A percentile compares a stretch with the other conserved stretches of the same genome.
phyloP scores from a whole-genome alignment of 2,329 filamentous ascomycete species.

The Myrmaecium sp. region DNA sequence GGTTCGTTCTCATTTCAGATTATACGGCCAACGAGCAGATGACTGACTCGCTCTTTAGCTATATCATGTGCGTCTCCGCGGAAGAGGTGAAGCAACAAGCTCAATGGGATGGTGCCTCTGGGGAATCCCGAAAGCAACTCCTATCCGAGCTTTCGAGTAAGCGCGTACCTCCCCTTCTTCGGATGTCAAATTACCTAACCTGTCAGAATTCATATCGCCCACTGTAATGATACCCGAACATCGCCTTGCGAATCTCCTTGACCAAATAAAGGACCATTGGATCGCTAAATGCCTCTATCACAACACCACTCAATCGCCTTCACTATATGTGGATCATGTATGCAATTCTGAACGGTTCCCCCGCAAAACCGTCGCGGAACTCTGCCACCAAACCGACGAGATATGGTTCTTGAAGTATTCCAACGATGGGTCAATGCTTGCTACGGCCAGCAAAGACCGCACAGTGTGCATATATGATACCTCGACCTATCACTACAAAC shows the following conservation, averaged over 20 bases:
- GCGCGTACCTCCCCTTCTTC: constrained; percentile 11
- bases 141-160: constrained; percentile 72
- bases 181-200: constrained; percentile 5
- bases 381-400: constrained; percentile 61
- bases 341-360: constrained; percentile 75
- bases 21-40: background rate
- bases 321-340: constrained; percentile 73
- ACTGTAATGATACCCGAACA: constrained; percentile 95
- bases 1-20: constrained; percentile 24
- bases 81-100: constrained; percentile 64
- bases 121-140: constrained; percentile 54
- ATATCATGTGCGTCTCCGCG: constrained; percentile 66
- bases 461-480: constrained; percentile 72
- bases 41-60: background rate
- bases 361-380: constrained; percentile 48
- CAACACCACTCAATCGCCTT: constrained; percentile 61
- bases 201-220: constrained; percentile 69
- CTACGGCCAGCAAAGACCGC: constrained; percentile 62
- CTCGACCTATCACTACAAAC: constrained; percentile 46
- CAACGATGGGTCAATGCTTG: constrained; percentile 65
- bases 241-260: constrained; percentile 62
- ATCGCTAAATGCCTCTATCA: constrained; percentile 77
- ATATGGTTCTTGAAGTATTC: constrained; percentile 90
- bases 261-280: constrained; percentile 71
- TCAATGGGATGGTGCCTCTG: constrained; percentile 68